phyloP scores from a whole-genome alignment of 306 rosid genomes.

The Vigna hirtella region DNA sequence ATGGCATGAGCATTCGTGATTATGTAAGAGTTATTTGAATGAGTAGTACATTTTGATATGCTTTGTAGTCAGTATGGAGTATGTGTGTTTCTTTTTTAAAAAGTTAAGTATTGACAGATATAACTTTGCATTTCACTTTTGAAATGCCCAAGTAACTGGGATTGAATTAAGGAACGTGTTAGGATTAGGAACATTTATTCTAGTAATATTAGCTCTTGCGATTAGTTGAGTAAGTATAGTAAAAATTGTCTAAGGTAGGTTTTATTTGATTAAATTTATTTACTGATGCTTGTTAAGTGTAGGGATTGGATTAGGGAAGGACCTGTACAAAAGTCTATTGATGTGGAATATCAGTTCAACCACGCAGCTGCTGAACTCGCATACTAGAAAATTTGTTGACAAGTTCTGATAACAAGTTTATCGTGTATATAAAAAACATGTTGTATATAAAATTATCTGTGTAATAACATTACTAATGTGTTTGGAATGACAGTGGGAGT shows the following conservation, averaged over 20 bases:
- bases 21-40: neutral
- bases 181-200: neutral
- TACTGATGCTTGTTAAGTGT: slow-evolving; percentile 24
- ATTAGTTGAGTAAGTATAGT: neutral
- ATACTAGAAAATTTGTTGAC: neutral
- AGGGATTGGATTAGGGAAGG: neutral
- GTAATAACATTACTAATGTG: neutral
- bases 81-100: neutral
- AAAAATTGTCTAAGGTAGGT: neutral
- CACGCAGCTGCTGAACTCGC: slow-evolving; percentile 16
- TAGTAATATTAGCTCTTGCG: neutral
- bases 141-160: neutral
- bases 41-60: neutral
- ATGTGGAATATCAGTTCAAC: slow-evolving; percentile 25
- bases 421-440: neutral
- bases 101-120: neutral
- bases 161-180: neutral
- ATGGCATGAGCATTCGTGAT: neutral
- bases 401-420: too few relatives aligned
- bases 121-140: neutral
- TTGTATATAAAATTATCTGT: slow-evolving; percentile 17
- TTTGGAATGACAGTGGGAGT: slow-evolving; percentile 7
- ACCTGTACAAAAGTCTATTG: neutral
- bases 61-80: neutral
- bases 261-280: slow-evolving; percentile 1